Base-by-base conservation (phyloP, 177 flowering plant species). In the Telopea speciosissima region DNA sequence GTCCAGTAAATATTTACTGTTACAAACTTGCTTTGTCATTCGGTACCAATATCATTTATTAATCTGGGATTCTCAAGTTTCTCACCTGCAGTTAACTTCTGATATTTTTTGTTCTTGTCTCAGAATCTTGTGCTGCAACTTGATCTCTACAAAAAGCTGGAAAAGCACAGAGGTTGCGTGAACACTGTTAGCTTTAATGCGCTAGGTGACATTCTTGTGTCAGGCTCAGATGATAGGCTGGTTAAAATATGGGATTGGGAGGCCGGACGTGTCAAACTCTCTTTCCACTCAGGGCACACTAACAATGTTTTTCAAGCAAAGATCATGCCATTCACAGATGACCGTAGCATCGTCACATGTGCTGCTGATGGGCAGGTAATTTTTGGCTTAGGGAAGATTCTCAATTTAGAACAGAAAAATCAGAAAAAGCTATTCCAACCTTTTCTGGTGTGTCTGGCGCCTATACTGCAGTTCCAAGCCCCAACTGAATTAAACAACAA, bases 341-440 rank as follows among this genome's bases (percentile, higher is more conserved):
- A 95, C 80, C 87, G 82, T 42, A 89, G 84, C 81, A 86, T 95
- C 73, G 91, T 91, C 36, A 91, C 99, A 40, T 91, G 96, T 77
- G 97, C 92, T 66, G 98, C 98, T 36, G 99, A 95, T 88, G 99
- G 98, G 58, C 91, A 93, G 99, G 99, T 90, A 74, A 71, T 14
- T 68, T 68, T n/a, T 59, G 25, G 36, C 62, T 24, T 71, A 11
- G 7, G 52, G 49, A 13, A 42, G 2, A 3, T 19, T 9, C 9
- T 44, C 49, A 44, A 44, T 44, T 44, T 13, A 44, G 49, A 23
- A 22, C 45, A 40, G 19, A 12, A 45, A 21, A 61, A 28, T 8
- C 2, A 28, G 9, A 61, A 24, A 24, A 1, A 54, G 59, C 59
- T 21, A 16, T 54, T 16, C 14, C 8, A 28, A 2, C 14, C 3